Conservation (phyloP, 75 land plant genomes). For the Chamaecyparis obtusa region DNA sequence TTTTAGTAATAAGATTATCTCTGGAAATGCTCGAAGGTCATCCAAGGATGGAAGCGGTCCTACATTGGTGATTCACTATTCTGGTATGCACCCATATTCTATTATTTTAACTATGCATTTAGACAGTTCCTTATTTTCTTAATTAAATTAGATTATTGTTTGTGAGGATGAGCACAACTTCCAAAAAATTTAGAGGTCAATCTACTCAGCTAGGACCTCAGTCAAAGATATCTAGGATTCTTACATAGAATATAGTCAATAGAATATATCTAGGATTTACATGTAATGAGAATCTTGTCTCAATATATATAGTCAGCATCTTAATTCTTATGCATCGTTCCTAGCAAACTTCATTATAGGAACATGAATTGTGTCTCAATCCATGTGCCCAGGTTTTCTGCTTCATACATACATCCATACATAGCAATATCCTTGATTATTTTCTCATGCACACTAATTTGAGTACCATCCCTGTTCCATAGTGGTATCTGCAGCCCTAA, state of each 20-base stretch:
- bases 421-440: too few species aligned
- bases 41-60: conserved; percentile 73
- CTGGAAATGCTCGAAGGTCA: conserved; percentile 36
- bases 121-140: neutral
- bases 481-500: too few species aligned
- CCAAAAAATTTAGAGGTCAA: neutral
- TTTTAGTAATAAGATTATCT: conserved; percentile 29
- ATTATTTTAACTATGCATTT: neutral
- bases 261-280: neutral
- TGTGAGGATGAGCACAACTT: neutral
- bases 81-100: conserved; percentile 42
- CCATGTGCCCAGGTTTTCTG: too few species aligned
- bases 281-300: neutral
- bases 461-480: too few species aligned
- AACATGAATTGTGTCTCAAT: too few species aligned
- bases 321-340: neutral
- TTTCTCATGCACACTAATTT: too few species aligned
- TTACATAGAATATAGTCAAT: too few species aligned
- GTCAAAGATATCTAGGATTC: neutral
- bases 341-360: too few species aligned
- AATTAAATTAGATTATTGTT: neutral
- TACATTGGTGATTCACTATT: conserved; percentile 76
- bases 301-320: neutral
- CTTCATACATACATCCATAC: too few species aligned
- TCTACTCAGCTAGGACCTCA: neutral